phyloP scores from a whole-genome alignment of 495 filamentous ascomycete species.

The Lophiostoma macrostomum region DNA sequence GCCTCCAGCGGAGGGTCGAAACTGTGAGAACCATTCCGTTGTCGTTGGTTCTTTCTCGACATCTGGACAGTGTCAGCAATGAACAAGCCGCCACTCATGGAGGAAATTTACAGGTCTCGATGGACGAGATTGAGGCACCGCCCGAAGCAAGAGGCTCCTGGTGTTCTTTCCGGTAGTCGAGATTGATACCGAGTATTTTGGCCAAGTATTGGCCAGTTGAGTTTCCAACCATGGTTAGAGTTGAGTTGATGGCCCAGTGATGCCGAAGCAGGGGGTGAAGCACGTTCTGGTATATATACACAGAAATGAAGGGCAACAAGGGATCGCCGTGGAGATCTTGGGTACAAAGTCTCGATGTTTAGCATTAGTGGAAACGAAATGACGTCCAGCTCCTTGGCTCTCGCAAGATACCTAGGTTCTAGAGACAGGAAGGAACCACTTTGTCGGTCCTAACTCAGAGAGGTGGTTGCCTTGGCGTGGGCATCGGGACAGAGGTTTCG shows the following conservation, averaged over 20 bases:
- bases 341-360: not conserved
- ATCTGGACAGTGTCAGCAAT: no score
- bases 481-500: not conserved
- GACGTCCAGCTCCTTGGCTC: no score
- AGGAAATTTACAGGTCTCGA: no score
- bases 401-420: no score
- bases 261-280: no score
- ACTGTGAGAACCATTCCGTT: constrained; percentile 63
- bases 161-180: constrained; percentile 28
- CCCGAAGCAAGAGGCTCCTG: constrained; percentile 10
- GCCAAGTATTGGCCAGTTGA: constrained; percentile 12
- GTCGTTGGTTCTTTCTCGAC: constrained; percentile 76
- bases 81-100: no score
- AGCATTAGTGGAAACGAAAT: no score
- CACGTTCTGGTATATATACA: no score
- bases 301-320: not conserved
- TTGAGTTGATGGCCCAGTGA: no score
- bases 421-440: no score
- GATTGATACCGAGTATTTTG: constrained; percentile 22
- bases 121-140: constrained; percentile 12
- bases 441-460: no score
- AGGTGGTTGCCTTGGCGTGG: constrained; percentile 31
- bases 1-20: constrained; percentile 55
- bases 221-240: constrained; percentile 14
- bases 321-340: constrained; percentile 6